These are phyloP conservation scores for Epichloe coenophiala DNA, from an alignment of 2,329 filamentous ascomycete species.

Conservation along the genomic window DNA sequence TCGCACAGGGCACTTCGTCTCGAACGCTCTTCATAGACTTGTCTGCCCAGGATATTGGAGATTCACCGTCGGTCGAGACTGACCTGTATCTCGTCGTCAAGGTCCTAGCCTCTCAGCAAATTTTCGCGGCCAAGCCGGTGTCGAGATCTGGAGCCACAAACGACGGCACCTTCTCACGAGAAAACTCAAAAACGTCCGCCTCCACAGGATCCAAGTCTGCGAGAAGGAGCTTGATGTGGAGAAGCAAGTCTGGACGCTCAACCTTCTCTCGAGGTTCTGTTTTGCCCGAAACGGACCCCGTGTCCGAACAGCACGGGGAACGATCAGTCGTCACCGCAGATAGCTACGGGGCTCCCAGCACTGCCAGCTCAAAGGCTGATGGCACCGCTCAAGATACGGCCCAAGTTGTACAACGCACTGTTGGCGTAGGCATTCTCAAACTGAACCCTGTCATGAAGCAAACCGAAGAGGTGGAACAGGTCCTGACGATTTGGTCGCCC, in stretches of 20 bases:
- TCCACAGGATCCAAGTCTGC: constrained; percentile 38
- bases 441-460: constrained; percentile 63
- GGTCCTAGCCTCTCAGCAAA: constrained; percentile 48
- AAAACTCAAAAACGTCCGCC: constrained; percentile 33
- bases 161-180: constrained; percentile 28
- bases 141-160: constrained; percentile 37
- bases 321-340: constrained; percentile 30
- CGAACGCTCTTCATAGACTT: constrained; percentile 84
- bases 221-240: constrained; percentile 58
- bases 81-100: constrained; percentile 77
- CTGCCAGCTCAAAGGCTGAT: constrained; percentile 35
- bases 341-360: constrained; percentile 34
- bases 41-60: constrained; percentile 58
- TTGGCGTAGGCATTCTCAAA: constrained; percentile 67
- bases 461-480: constrained; percentile 58
- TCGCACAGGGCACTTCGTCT: constrained; percentile 53
- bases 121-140: constrained; percentile 30
- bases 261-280: constrained; percentile 38
- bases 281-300: constrained; percentile 37
- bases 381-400: constrained; percentile 9
- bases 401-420: constrained; percentile 36
- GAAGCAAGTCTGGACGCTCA: constrained; percentile 40
- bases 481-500: constrained; percentile 65
- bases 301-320: constrained; percentile 38
- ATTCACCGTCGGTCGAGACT: constrained; percentile 46